Percentiles rank a stretch among this genome's conserved stretches.
phyloP scores from a whole-genome alignment of 225 moss, liverwort and hornwort genomes.

The Neckera pumila region DNA sequence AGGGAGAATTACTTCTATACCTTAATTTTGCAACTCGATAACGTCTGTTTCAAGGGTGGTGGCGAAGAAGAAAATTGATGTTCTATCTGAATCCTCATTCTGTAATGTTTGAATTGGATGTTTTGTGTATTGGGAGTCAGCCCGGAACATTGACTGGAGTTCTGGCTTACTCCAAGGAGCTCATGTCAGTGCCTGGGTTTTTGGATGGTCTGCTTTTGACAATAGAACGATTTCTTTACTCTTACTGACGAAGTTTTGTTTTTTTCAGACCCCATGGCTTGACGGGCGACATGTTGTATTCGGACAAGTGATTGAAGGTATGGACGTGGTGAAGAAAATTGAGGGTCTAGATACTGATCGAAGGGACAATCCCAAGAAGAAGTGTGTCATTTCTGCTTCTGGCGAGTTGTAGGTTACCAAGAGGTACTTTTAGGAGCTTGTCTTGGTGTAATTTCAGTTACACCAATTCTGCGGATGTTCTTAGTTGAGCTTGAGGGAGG shows the following conservation, averaged over 20 bases:
- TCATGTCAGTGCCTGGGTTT: not conserved
- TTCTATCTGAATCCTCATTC: not conserved
- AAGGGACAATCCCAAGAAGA: constrained; percentile 49
- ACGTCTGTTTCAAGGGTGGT: not conserved
- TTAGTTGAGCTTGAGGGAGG: not conserved
- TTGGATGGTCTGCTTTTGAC: not conserved
- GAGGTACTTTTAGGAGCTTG: not conserved
- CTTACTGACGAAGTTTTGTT: not conserved
- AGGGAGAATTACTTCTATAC: not conserved
- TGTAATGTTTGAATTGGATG: not conserved
- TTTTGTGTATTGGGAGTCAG: not conserved
- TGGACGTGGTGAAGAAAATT: constrained; percentile 51
- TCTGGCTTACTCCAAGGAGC: not conserved
- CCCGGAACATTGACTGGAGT: not conserved
- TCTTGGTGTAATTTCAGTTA: not conserved
- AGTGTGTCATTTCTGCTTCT: constrained; percentile 40
- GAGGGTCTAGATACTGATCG: constrained; percentile 59
- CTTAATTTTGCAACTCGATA: not conserved
- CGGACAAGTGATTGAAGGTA: constrained; percentile 80
- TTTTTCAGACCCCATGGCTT: constrained; percentile 46
- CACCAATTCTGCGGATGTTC: not conserved
- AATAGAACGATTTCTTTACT: not conserved
- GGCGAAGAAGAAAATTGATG: not conserved
- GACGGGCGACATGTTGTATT: constrained; percentile 79
- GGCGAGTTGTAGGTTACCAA: constrained; percentile 45